A percentile compares a stretch with the other conserved stretches of the same genome.
Conservation (phyloP, 1,284 basidiomycete species). For the Leccinum variabile region DNA sequence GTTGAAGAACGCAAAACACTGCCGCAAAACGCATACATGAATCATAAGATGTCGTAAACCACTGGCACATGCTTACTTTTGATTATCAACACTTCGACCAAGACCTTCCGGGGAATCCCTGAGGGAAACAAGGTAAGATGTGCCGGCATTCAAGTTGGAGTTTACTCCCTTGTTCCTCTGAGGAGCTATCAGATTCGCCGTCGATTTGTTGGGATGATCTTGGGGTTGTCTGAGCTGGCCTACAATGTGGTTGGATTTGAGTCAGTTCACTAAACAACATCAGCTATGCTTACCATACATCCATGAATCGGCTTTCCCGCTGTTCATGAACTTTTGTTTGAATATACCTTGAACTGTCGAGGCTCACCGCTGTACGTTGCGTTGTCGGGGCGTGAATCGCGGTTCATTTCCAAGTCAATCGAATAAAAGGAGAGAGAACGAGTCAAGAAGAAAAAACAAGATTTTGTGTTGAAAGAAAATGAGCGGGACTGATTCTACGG, state of each 20-base stretch:
- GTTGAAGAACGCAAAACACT: slow-evolving; percentile 27
- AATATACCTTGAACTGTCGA: neutral
- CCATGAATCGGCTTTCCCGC: slow-evolving; percentile 11
- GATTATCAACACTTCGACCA: slow-evolving; percentile 3
- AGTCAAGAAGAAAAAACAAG: slow-evolving; percentile 6
- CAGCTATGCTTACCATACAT: slow-evolving; percentile 16
- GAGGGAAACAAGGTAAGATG: slow-evolving; percentile 15
- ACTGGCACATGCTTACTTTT: slow-evolving; percentile 9
- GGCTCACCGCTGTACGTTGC: slow-evolving; percentile 18
- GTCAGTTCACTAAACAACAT: neutral
- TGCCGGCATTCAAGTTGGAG: neutral
- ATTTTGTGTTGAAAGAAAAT: slow-evolving; percentile 5
- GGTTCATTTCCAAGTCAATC: slow-evolving; percentile 22
- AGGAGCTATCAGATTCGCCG: neutral
- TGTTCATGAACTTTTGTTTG: neutral
- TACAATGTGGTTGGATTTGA: slow-evolving; percentile 9
- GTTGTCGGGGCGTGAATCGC: slow-evolving; percentile 29
- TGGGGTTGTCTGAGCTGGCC: slow-evolving; percentile 18
- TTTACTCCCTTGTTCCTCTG: slow-evolving; percentile 16
- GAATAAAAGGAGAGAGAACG: neutral
- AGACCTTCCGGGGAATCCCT: slow-evolving; percentile 16
- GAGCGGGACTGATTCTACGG: slow-evolving; percentile 19
- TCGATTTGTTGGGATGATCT: slow-evolving; percentile 7
- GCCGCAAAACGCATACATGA: slow-evolving; percentile 38
- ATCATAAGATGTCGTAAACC: neutral